phyloP scores from a whole-genome alignment of 2,329 filamentous ascomycete species.

The Talaromyces sp. region DNA sequence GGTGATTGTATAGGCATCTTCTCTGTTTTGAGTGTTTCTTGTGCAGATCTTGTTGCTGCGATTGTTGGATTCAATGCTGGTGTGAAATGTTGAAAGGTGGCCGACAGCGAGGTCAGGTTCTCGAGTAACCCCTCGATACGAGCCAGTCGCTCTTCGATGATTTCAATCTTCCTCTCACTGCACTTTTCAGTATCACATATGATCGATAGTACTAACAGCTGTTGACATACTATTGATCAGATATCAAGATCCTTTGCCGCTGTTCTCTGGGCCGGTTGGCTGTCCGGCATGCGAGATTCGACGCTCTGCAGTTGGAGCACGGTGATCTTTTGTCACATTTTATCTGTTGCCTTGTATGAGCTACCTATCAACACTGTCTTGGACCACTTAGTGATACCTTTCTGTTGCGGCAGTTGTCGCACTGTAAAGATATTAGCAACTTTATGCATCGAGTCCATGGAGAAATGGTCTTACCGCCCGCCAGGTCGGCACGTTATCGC shows the following conservation, averaged over 20 bases:
- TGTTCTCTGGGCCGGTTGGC: constrained; percentile 37
- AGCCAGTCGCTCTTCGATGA: constrained; percentile 50
- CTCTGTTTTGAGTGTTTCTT: constrained; percentile 2
- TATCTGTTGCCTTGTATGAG: constrained; percentile 28
- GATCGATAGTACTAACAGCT: not conserved
- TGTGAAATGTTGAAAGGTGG: constrained; percentile 23
- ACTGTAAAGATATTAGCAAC: constrained; percentile 11
- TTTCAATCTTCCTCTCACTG: constrained; percentile 54
- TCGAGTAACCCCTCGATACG: constrained; percentile 48
- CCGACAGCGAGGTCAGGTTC: constrained; percentile 31
- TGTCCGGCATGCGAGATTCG: constrained; percentile 36
- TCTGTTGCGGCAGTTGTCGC: constrained; percentile 21
- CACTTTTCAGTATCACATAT: not conserved
- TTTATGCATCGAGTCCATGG: not conserved
- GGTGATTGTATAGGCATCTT: not conserved
- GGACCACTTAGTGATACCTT: constrained; percentile 9
- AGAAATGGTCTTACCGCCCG: constrained; percentile 17
- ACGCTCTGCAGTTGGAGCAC: constrained; percentile 42
- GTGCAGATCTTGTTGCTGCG: not conserved
- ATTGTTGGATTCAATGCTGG: constrained; percentile 10
- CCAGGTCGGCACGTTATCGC: constrained; percentile 13
- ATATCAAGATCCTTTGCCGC: constrained; percentile 40
- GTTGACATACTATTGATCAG: constrained; percentile 39
- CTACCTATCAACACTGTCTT: not conserved
- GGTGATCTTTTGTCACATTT: constrained; percentile 42